phyloP scores from a whole-genome alignment of 2,329 filamentous ascomycete species.

The Coniella vitis region DNA sequence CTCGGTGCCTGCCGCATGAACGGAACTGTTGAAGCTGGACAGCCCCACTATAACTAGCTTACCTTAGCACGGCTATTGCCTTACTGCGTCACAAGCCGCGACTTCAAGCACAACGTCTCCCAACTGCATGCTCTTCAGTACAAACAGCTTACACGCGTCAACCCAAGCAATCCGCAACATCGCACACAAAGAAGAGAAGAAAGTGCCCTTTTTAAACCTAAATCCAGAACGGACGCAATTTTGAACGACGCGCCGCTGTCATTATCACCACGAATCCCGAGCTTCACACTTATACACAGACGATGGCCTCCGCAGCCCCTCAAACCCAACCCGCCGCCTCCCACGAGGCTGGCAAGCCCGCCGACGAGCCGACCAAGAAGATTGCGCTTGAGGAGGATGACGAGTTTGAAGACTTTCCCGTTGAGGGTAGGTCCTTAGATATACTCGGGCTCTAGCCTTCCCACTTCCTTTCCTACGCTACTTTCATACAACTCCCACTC shows the following conservation, averaged over 20 bases:
- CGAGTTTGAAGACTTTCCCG: constrained; percentile 97
- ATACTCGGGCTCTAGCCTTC: not conserved
- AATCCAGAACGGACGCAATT: no score
- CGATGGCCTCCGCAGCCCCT: constrained; percentile 28
- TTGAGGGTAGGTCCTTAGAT: constrained; percentile 65
- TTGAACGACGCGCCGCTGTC: not conserved
- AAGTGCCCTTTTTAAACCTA: no score
- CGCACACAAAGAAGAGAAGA: no score
- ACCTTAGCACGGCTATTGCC: no score
- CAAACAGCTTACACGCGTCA: not conserved
- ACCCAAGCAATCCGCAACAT: no score
- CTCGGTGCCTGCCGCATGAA: no score
- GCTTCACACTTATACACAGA: constrained; percentile 7
- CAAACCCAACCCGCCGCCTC: constrained; percentile 31
- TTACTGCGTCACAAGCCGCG: no score
- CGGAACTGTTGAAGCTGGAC: no score
- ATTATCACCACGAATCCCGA: not conserved
- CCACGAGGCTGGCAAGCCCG: constrained; percentile 29
- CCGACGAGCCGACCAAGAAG: constrained; percentile 50
- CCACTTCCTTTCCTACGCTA: not conserved
- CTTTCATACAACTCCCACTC: no score
- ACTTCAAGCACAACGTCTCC: no score
- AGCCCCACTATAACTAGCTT: no score
- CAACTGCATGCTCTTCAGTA: not conserved
- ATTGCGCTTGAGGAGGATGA: constrained; percentile 89